phyloP scores from a whole-genome alignment of 345 rosid genomes.

The Chamaenerion angustifolium region DNA sequence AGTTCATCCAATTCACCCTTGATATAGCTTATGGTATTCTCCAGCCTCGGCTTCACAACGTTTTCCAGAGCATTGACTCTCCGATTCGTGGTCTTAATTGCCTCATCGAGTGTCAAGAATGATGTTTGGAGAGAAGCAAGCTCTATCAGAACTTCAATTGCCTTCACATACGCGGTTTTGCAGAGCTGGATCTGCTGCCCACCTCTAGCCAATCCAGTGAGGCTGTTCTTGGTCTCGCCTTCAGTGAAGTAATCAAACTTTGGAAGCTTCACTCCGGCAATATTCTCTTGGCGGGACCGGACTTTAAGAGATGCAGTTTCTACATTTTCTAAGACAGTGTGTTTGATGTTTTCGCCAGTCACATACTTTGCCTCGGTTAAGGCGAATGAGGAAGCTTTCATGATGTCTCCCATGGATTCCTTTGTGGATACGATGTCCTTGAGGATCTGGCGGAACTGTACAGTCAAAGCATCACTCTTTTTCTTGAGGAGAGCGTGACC shows the following conservation, averaged over 20 bases:
- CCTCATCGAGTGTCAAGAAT: conserved; percentile 12
- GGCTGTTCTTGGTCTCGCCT: conserved; percentile 12
- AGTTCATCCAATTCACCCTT: conserved; percentile 15
- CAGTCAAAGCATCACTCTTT: conserved; percentile 14
- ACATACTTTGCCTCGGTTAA: conserved; percentile 14
- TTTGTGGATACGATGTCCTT: conserved; percentile 12
- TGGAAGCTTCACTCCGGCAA: conserved; percentile 15
- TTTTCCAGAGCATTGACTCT: conserved; percentile 15
- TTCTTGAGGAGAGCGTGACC: conserved; percentile 16
- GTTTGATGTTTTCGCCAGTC: conserved; percentile 13
- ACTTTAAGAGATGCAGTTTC: conserved; percentile 9
- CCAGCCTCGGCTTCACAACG: conserved; percentile 13
- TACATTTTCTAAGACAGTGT: conserved; percentile 10
- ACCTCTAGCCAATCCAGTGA: conserved; percentile 14
- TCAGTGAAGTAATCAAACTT: conserved; percentile 14
- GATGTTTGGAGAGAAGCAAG: conserved; percentile 14
- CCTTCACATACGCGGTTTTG: conserved; percentile 9
- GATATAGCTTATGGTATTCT: conserved; percentile 11
- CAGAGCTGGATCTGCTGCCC: conserved; percentile 13
- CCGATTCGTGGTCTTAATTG: conserved; percentile 12
- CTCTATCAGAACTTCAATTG: conserved; percentile 11
- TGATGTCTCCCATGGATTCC: conserved; percentile 15
- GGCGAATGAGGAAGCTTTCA: conserved; percentile 12
- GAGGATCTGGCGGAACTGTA: conserved; percentile 12
- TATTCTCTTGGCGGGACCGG: conserved; percentile 10